Evolutionary conservation across 345 rosid species (phyloP).

Genomic region (Arabidopsis thaliana): DNA sequence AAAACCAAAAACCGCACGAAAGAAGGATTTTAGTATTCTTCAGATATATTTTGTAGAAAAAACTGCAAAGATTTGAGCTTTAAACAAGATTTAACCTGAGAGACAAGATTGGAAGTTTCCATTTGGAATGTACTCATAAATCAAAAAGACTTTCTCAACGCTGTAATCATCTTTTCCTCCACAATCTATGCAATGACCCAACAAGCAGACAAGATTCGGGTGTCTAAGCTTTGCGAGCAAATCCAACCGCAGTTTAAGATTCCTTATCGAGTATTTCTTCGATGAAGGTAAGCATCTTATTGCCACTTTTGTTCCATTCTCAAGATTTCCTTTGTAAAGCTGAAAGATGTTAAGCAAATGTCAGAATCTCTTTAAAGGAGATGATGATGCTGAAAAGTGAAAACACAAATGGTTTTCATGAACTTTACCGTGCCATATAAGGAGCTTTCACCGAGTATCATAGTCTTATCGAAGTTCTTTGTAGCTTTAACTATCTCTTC

Average conservation of each 20-base stretch:
- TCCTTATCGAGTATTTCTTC: conserved; percentile 78
- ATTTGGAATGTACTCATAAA: conserved; percentile 71
- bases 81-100: conserved; percentile 47
- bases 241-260: conserved; percentile 75
- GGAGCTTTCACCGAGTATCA: conserved; percentile 75
- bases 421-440: conserved; percentile 67
- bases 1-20: neutral
- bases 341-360: conserved; percentile 42
- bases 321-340: conserved; percentile 87
- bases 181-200: conserved; percentile 84
- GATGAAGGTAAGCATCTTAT: conserved; percentile 65
- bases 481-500: conserved; percentile 90
- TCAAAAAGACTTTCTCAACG: conserved; percentile 64
- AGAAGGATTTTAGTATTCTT: neutral
- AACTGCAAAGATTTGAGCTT: conserved; percentile 6
- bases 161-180: conserved; percentile 62
- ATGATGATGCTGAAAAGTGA: conserved; percentile 8
- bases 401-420: neutral
- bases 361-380: conserved; percentile 23
- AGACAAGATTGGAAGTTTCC: conserved; percentile 67
- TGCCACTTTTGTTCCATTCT: conserved; percentile 75
- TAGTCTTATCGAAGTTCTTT: conserved; percentile 65
- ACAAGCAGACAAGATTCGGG: conserved; percentile 79
- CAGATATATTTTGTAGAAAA: conserved; percentile 5
- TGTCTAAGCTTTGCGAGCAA: conserved; percentile 88